phyloP scores from a whole-genome alignment of 192 early-diverging fungal species.

The Coemansia sp. region DNA sequence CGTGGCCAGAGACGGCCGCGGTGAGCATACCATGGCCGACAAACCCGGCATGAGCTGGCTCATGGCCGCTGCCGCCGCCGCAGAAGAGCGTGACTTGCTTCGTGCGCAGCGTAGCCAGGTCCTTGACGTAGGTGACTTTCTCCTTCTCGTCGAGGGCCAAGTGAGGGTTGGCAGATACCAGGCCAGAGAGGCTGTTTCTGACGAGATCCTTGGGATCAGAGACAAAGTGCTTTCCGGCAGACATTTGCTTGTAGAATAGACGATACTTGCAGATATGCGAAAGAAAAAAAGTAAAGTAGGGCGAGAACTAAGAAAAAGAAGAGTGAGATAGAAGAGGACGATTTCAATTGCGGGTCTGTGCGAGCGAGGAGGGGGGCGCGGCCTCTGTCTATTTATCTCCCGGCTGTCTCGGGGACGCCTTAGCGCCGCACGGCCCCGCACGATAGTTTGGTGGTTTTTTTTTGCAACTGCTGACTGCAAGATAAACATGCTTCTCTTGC shows the following conservation, averaged over 20 bases:
- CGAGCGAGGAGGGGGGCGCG: neutral
- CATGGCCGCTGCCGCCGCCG: constrained; percentile 87
- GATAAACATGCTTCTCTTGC: neutral
- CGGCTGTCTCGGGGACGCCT: neutral
- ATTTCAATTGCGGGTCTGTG: neutral
- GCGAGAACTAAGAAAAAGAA: neutral
- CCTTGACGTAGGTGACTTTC: constrained; percentile 69
- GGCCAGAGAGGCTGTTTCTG: constrained; percentile 63
- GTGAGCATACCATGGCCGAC: constrained; percentile 76
- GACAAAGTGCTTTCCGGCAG: constrained; percentile 63
- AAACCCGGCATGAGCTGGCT: constrained; percentile 81
- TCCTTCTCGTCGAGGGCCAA: constrained; percentile 61
- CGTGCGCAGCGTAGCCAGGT: constrained; percentile 57
- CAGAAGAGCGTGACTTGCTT: constrained; percentile 77
- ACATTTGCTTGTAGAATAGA: constrained; percentile 16
- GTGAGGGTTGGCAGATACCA: constrained; percentile 65
- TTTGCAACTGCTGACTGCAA: constrained; percentile 2
- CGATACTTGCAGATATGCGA: neutral
- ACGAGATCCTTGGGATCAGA: constrained; percentile 66
- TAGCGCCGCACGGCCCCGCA: constrained; percentile 1
- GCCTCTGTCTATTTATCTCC: neutral
- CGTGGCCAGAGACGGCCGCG: constrained; percentile 80
- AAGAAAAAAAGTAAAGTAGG: neutral
- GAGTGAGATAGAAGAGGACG: neutral
- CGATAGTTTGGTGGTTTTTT: neutral